Conservation (phyloP, 1,284 basidiomycete genomes). For the Leccinum glutinopallens region DNA sequence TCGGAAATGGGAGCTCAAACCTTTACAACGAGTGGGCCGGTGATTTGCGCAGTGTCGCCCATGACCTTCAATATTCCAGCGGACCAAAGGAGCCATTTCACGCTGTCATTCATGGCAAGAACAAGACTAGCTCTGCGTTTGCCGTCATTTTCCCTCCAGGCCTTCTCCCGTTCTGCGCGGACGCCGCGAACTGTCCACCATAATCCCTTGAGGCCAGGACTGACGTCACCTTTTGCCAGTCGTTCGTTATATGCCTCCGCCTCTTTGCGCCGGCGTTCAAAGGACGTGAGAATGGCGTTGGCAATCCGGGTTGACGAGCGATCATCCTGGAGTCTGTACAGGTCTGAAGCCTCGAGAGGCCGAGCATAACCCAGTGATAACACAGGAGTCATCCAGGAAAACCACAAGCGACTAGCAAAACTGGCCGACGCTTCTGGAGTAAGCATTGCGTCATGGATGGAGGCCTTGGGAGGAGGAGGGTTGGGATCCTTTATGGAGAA, state of each 20-base stretch:
- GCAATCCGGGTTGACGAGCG: conserved; percentile 63
- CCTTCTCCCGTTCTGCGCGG: conserved; percentile 54
- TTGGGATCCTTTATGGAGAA: conserved; percentile 18
- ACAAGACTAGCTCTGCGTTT: conserved; percentile 69
- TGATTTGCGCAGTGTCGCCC: conserved; percentile 72
- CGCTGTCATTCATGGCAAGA: conserved; percentile 78
- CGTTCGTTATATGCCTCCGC: conserved; percentile 73
- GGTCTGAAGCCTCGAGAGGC: conserved; percentile 79
- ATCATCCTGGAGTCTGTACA: conserved; percentile 80
- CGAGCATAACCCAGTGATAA: conserved; percentile 70
- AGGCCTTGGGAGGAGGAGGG: conserved; percentile 45
- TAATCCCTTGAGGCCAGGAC: conserved; percentile 52
- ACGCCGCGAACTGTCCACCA: conserved; percentile 66
- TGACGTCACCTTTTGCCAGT: conserved; percentile 64
- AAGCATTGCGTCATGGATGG: conserved; percentile 47
- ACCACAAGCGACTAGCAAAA: conserved; percentile 45
- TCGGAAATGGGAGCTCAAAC: conserved; percentile 32
- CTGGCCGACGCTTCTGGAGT: conserved; percentile 52
- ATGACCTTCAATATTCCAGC: conserved; percentile 78
- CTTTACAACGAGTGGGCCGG: conserved; percentile 78
- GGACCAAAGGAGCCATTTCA: conserved; percentile 84
- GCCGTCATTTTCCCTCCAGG: conserved; percentile 68
- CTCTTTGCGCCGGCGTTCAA: conserved; percentile 57
- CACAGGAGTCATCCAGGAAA: conserved; percentile 76
- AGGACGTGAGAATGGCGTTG: conserved; percentile 63